These are phyloP conservation scores for Phellopilus nigrolimitatus DNA, from an alignment of 1,284 basidiomycete genomes.

Conservation along the genomic window DNA sequence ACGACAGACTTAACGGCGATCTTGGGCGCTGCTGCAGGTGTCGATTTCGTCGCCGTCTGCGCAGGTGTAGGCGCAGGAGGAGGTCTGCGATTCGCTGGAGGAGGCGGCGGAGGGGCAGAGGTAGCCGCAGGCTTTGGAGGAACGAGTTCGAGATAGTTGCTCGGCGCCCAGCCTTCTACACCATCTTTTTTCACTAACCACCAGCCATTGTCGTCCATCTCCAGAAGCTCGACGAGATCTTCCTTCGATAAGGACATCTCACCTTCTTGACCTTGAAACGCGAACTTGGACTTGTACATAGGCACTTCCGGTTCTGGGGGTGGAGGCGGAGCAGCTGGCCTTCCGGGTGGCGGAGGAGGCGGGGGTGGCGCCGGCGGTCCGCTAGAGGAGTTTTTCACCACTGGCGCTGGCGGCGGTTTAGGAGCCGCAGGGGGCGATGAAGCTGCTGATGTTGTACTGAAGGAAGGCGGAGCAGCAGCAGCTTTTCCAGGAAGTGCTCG, in stretches of 20 bases:
- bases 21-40: constrained; percentile 33
- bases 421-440: constrained; percentile 35
- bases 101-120: constrained; percentile 60
- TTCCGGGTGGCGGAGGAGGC: constrained; percentile 48
- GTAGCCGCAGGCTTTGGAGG: constrained; percentile 55
- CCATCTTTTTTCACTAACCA: constrained; percentile 90
- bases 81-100: constrained; percentile 56
- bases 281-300: constrained; percentile 82
- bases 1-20: constrained; percentile 39
- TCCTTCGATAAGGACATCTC: constrained; percentile 91
- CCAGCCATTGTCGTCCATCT: constrained; percentile 96
- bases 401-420: constrained; percentile 7
- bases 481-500: constrained; percentile 56
- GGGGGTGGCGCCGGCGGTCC: constrained; percentile 21
- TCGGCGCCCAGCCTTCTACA: constrained; percentile 91
- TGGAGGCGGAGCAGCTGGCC: constrained; percentile 39
- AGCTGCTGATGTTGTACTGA: constrained; percentile 24
- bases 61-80: constrained; percentile 36
- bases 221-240: constrained; percentile 86
- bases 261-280: constrained; percentile 86
- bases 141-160: constrained; percentile 86
- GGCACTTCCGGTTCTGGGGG: constrained; percentile 64
- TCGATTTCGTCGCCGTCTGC: constrained; percentile 32
- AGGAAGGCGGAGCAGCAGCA: constrained; percentile 28
- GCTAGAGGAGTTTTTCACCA: neutral